Evolutionary conservation across 129 eudicot species (phyloP), one percentile per base, ranked within the genome.

Genomic region (Chrysanthemum seticuspe): DNA sequence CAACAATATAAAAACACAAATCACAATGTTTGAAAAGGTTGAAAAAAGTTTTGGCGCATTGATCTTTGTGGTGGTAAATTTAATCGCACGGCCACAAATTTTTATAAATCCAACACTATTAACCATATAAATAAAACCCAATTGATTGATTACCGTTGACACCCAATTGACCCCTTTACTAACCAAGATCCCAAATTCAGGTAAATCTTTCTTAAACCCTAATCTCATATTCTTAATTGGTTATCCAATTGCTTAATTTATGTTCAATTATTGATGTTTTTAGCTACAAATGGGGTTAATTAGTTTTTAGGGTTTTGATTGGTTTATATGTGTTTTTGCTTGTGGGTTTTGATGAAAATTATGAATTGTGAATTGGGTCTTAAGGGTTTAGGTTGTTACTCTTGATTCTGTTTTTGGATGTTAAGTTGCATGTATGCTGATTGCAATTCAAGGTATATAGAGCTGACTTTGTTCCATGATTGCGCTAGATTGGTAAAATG

Each of bases 91-190:
- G 59, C 16, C 72, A 13, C 2, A 19, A 67, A 48, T 21, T 13
- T 72, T 5, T 34, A 34, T 34, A 34, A 34, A 34, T 34, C 44
- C 44, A 34, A 25, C 16, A 25, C 56, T 11, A 3, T 52, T 52
- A 14, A 40, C 52, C 50, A 70, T 60, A 62, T 8, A 70, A 45
- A 77, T 69, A 61, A 10, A 23, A 71, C 55, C 62, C n/a, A 69
- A 70, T 31, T 13, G 59, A 21, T 70, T 62, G 72, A 77, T 62
- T 16, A 66, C 72, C 23, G 67, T 71, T 78, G 82, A 78, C 72
- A 45, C 72, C 72, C 40, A 63, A 70, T 14, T 44, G 72, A 78
- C 72, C 77, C 14, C 9, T 11, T 52, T 52, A 11, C 15, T 12
- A 52, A n/a, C 13, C 15, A 13, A 71, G 73, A 71, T 71, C 72